Conservation (phyloP, 2,329 filamentous ascomycete genomes). For the Graphiopsis chlorocephala region DNA sequence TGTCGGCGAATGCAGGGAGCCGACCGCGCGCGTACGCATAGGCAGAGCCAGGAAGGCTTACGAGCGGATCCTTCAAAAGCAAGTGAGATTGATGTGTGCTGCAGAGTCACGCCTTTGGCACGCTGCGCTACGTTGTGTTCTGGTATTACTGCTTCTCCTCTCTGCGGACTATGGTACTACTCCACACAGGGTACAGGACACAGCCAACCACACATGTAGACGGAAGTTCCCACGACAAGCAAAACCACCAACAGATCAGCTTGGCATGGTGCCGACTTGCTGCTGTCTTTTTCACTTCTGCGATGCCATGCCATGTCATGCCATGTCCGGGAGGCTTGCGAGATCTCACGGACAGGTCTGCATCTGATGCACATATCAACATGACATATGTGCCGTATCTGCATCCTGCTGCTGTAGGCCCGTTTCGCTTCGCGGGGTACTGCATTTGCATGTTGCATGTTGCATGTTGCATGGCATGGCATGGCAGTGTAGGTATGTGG, state of each 20-base stretch:
- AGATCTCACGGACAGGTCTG: background rate
- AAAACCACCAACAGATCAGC: background rate
- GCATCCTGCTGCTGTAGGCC: background rate
- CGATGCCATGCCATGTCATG: background rate
- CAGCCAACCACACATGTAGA: background rate
- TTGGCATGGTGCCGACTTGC: background rate
- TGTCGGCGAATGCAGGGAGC: slow-evolving; percentile 7
- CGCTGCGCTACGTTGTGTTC: background rate
- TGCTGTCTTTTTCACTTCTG: background rate
- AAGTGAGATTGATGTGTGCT: background rate
- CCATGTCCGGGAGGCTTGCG: background rate
- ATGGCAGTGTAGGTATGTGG: background rate
- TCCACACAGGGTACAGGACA: background rate
- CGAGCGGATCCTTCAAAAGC: background rate
- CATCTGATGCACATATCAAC: background rate
- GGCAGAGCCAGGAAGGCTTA: background rate
- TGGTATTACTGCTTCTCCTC: background rate
- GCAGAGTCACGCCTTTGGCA: background rate
- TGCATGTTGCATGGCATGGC: background rate
- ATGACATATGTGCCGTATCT: background rate
- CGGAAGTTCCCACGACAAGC: background rate
- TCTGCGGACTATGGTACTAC: background rate
- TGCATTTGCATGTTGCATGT: background rate
- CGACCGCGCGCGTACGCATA: background rate
- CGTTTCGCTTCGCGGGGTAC: slow-evolving; percentile 2